Base-by-base conservation (phyloP, 2,329 filamentous ascomycete genomes). In the Hypoxylon sp. region DNA sequence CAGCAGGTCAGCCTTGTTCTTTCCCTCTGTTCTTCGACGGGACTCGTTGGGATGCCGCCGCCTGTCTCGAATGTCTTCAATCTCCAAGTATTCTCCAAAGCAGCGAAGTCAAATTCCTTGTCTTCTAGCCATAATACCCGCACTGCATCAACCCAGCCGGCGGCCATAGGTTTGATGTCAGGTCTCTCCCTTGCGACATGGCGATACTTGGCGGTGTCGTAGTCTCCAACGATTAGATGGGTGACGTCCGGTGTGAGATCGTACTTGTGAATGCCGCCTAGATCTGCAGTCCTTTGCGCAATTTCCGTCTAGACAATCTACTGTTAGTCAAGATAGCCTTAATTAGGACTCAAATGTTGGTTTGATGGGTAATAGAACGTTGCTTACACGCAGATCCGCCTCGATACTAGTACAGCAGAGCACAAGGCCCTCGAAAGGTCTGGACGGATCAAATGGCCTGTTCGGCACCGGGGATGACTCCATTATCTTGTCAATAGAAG, bases 201-300 rank as follows among this genome's bases (percentile, higher is more conserved):
- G 79, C 90, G 91, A 81, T 99, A 99, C 80, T 99, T 99, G 53
- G 92, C 89, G 0, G 95, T 98, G 77, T 95, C 89, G 75, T 93
- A 92, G 75, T 92, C 90, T 78, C 94, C 96, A 68, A 97, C 93
- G 69, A 99, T 87, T 50, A 99, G 89, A 82, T 99, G 96, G 4
- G 96, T 98, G 51, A 97, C 93, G 79, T 98, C 93, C 62, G 92
- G 93, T n/a, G 94, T 98, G 48, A 99, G 88, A 79, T 99, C 94
- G 79, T 94, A 91, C 75, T 92, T 94, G 84, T 97, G 92, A 66
- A 87, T 80, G 55, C 94, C 96, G 71, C 96, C 96, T 84, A 99
- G 93, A 77, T 97, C 89, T 69, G 84, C 80, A 17, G 92, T 92
- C 67, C 89, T 88, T 52, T 84, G 80, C 14, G 87, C 88, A 52